phyloP scores from a whole-genome alignment of 1,139 yeast genomes.

The Kodamaea anthophila region DNA sequence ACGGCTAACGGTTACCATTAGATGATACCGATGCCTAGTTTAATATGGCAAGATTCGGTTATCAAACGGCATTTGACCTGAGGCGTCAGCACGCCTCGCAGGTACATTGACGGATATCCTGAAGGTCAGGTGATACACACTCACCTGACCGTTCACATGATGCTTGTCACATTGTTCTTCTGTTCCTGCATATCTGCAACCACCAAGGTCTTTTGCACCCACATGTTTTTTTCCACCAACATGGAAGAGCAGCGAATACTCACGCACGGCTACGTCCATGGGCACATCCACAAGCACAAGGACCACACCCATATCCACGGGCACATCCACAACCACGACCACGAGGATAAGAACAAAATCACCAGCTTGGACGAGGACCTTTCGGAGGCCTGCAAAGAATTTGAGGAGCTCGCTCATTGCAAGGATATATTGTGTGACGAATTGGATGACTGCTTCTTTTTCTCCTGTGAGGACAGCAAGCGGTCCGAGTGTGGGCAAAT shows the following conservation, averaged over 20 bases:
- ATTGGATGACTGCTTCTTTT: constrained; percentile 39
- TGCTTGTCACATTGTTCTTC: no score
- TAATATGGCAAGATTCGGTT: no score
- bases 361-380: constrained; percentile 5
- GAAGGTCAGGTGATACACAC: no score
- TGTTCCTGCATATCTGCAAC: no score
- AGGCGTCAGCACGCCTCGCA: no score
- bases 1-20: no score
- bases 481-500: constrained; percentile 3
- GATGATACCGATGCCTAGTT: no score
- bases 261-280: constrained; percentile 57
- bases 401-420: constrained; percentile 32
- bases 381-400: constrained; percentile 19
- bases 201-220: constrained; percentile 6
- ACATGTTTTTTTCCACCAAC: neutral
- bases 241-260: constrained; percentile 8
- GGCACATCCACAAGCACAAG: constrained; percentile 60
- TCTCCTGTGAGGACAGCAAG: constrained; percentile 25
- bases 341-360: constrained; percentile 13
- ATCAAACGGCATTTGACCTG: no score
- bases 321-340: constrained; percentile 53
- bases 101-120: no score
- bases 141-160: no score
- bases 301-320: constrained; percentile 66
- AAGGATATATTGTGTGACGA: constrained; percentile 41